These are phyloP conservation scores for Silene vulgaris DNA, from an alignment of 179 eudicot species.

Conservation along the genomic window DNA sequence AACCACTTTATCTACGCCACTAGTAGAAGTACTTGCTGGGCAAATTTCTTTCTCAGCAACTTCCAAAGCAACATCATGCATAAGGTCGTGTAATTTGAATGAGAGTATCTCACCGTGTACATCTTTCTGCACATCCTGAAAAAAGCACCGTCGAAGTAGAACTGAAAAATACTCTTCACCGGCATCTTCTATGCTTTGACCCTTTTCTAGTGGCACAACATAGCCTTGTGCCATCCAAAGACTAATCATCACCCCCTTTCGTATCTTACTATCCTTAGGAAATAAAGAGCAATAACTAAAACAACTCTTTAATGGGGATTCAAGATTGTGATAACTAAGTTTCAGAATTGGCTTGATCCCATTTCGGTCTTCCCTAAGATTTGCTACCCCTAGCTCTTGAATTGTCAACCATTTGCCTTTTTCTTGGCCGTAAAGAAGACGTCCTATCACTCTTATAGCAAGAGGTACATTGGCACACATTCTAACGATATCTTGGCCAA, in stretches of 20 bases:
- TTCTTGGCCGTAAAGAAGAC: slow-evolving; percentile 15
- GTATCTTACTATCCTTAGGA: slow-evolving; percentile 4
- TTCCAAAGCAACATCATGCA: slow-evolving; percentile 36
- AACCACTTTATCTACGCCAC: not conserved
- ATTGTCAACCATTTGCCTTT: slow-evolving; percentile 16
- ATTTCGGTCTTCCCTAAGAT: not conserved
- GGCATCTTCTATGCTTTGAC: slow-evolving; percentile 2
- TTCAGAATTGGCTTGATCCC: slow-evolving; percentile 13
- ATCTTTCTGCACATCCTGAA: not conserved
- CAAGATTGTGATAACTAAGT: slow-evolving; percentile 16
- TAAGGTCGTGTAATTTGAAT: slow-evolving; percentile 36
- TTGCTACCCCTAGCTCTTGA: slow-evolving; percentile 8
- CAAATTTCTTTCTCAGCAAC: slow-evolving; percentile 8
- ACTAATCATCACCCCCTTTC: not conserved
- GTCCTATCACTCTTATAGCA: slow-evolving; percentile 11
- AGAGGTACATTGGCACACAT: slow-evolving; percentile 14
- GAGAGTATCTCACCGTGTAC: not conserved
- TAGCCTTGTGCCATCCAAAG: slow-evolving; percentile 22
- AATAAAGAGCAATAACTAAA: slow-evolving; percentile 15
- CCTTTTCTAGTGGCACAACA: slow-evolving; percentile 8
- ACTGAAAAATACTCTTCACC: slow-evolving; percentile 9
- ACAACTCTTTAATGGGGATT: slow-evolving; percentile 18
- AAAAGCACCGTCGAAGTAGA: slow-evolving; percentile 9
- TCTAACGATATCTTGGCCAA: slow-evolving; percentile 5
- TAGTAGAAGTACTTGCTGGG: not conserved